Evolutionary conservation across 2,329 filamentous ascomycete species (phyloP), one percentile per base, ranked within the genome.

Genomic region (Aspergillus sp.): DNA sequence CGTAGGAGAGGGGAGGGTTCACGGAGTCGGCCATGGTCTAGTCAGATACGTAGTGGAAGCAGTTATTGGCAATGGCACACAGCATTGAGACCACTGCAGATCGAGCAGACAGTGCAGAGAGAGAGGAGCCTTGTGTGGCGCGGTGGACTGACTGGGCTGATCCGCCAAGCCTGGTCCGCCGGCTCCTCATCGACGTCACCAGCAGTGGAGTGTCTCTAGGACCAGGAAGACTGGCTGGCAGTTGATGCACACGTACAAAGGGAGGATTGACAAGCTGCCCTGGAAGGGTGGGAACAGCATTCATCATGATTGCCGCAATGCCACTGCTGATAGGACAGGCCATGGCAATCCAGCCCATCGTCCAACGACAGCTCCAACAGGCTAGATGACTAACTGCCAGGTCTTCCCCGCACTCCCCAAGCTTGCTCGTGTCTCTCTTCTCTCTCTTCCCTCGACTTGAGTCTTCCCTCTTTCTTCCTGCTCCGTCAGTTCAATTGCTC

Each of bases 1-100:
- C 80, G 57, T 83, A 80, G 53, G 78, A 82, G 41, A 86, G 71
- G 3, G 80, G 78, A 42, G 80, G 78, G 54, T 81, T 74, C 41
- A 79, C 45, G 22, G 52, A 44, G 34, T 65, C 63, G 15, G 59
- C 49, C 65, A 68, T 68, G 35, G 30, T 44, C n/a, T n/a, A n/a
- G n/a, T n/a, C n/a, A n/a, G n/a, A n/a, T n/a, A n/a, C n/a, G n/a
- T n/a, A n/a, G n/a, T n/a, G n/a, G n/a, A n/a, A n/a, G n/a, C n/a
- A n/a, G n/a, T n/a, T n/a, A n/a, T n/a, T n/a, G n/a, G n/a, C n/a
- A n/a, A n/a, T n/a, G n/a, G n/a, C n/a, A n/a, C n/a, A n/a, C n/a
- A n/a, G n/a, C n/a, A n/a, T n/a, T n/a, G n/a, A n/a, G n/a, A n/a
- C n/a, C n/a, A n/a, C n/a, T n/a, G n/a, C n/a, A n/a, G n/a, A n/a